A percentile compares a stretch with the other conserved stretches of the same genome.
These are phyloP conservation scores for Lichtheimia ramosa DNA, from an alignment of 371 early-diverging fungal species.

Conservation along the genomic window DNA sequence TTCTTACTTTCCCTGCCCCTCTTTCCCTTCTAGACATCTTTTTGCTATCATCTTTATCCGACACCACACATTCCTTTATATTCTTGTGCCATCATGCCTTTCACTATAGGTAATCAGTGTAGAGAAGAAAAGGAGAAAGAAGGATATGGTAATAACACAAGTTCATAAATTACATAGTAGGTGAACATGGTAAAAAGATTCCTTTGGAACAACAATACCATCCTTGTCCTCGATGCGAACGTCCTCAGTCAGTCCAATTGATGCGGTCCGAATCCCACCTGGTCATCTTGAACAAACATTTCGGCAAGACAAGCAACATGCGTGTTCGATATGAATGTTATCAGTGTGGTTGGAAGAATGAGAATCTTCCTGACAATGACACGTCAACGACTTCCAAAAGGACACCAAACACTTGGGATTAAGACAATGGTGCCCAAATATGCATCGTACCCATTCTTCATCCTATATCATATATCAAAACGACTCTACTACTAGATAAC, in stretches of 20 bases:
- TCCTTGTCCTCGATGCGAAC: constrained; percentile 40
- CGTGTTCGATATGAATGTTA: constrained; percentile 34
- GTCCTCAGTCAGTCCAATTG: constrained; percentile 30
- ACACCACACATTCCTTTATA: background rate
- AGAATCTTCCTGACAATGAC: constrained; percentile 24
- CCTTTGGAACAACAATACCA: constrained; percentile 40
- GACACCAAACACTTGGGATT: too few species aligned
- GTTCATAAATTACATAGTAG: constrained; percentile 18
- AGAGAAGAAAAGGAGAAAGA: background rate
- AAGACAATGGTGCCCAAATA: too few species aligned
- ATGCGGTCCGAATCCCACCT: constrained; percentile 39
- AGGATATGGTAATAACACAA: background rate
- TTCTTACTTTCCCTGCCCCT: too few species aligned
- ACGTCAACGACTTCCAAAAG: too few species aligned
- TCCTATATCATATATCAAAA: too few species aligned
- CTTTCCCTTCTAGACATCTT: too few species aligned
- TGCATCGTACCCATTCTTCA: too few species aligned
- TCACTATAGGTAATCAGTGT: constrained; percentile 4
- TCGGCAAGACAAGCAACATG: constrained; percentile 34
- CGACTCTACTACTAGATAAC: too few species aligned
- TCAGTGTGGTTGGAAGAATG: constrained; percentile 32
- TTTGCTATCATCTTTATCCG: too few species aligned
- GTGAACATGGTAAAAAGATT: constrained; percentile 37
- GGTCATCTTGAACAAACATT: constrained; percentile 31
- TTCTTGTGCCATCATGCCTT: constrained; percentile 9